These are phyloP conservation scores for Leucocoprinus leucothites DNA, from an alignment of 768 basidiomycete genomes.

Conservation along the genomic window DNA sequence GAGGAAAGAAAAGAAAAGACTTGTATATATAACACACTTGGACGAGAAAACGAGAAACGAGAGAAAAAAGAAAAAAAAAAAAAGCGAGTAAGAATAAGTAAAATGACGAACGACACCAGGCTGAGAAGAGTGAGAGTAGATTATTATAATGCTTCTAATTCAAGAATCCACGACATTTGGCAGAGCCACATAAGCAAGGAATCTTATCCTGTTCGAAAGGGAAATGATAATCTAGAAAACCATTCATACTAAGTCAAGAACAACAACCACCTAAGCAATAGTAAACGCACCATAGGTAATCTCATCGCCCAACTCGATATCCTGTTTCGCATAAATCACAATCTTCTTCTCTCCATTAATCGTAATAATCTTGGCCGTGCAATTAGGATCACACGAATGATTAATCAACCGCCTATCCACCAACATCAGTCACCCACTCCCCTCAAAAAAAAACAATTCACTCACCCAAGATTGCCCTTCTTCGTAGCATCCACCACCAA, in stretches of 20 bases:
- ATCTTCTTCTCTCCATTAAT: constrained; percentile 96
- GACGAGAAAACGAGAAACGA: not conserved
- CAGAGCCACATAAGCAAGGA: constrained; percentile 86
- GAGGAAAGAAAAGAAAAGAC: not conserved
- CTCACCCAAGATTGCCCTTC: constrained; percentile 97
- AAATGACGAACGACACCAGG: not conserved
- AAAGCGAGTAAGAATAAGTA: not conserved
- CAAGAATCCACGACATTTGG: constrained; percentile 91
- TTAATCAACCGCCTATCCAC: constrained; percentile 86
- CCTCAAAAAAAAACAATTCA: constrained; percentile 20
- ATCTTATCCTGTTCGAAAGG: constrained; percentile 99
- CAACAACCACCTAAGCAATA: not conserved
- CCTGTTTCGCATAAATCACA: constrained; percentile 97
- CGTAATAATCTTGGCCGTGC: constrained; percentile 87
- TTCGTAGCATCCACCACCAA: constrained; percentile 98
- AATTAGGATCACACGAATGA: constrained; percentile 96
- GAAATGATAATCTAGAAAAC: constrained; percentile 88
- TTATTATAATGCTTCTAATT: constrained; percentile 61
- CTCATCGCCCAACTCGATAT: constrained; percentile 95
- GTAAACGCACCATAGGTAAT: constrained; percentile 86
- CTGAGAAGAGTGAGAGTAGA: not conserved
- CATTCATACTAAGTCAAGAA: not conserved
- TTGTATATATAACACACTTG: too few relatives aligned
- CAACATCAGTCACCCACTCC: constrained; percentile 10
- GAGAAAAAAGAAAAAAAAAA: not conserved